Evolutionary conservation across 805 yeast genomes (phyloP), one percentile per base, ranked within the genome.

Genomic region (Isabelozyma pseudorhagii): DNA sequence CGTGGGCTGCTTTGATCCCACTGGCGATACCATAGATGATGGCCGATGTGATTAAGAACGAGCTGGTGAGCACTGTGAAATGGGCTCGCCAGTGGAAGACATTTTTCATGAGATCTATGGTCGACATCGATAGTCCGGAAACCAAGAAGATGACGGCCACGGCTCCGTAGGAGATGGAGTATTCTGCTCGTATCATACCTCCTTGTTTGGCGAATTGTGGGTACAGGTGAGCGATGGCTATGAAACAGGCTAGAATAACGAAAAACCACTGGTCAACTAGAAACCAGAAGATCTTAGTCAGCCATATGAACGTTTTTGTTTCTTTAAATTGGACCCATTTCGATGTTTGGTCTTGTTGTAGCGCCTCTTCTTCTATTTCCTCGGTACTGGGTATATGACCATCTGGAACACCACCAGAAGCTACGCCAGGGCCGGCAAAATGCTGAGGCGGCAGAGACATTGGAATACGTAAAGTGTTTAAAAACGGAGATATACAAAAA

Each of bases 151-250:
- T 91, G 42, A 88, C 69, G 0, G 96, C 96, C 14, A 90, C 96
- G 0, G 96, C 96, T 36, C 91, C 89, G 62, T 90, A 91, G 10
- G 85, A 86, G 34, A 91, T 87, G 42, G 89, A 72, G 63, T 88
- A 89, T 62, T 90, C 82, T 5, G 85, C 92, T 52, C 78, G 73
- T 38, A 90, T 81, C 13, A 83, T 72, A 2, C 97, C 97, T 13
- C 89, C 93, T 55, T 83, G 87, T 50, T 89, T 78, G 1, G 96
- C 97, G 67, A 91, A 89, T 48, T 83, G 77, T 1, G 97, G 97
- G 52, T 82, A 89, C 60, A 82, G 81, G 56, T 84, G 79, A 0
- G 96, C 94, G 34, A 90, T 75, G 8, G 87, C 85, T 38, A 91
- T 78, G 49, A 87, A 82, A 1, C 85, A 78, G 0, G 89, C 96